A percentile compares a stretch with the other conserved stretches of the same genome.
Conservation (phyloP, 108 stramenopile species). For the Nitzschia palea region DNA sequence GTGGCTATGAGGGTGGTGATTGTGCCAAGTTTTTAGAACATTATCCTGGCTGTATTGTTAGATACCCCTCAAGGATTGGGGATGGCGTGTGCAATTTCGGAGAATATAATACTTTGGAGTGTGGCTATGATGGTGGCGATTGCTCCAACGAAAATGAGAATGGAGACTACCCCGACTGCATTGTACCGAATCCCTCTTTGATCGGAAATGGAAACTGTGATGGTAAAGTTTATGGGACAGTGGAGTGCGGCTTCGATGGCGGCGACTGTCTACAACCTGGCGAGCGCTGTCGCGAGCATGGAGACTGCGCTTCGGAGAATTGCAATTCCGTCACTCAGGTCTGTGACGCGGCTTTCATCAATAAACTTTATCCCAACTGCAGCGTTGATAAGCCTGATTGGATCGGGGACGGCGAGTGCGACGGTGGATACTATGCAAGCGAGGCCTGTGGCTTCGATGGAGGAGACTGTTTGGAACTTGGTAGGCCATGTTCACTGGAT, state of each 20-base stretch:
- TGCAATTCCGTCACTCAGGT: neutral
- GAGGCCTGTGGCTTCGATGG: too few species aligned
- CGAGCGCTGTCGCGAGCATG: neutral
- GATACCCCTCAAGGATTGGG: neutral
- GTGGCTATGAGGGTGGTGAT: neutral
- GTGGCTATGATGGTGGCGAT: neutral
- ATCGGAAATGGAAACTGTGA: neutral
- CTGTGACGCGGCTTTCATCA: too few species aligned
- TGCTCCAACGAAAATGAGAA: too few species aligned
- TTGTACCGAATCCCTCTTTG: neutral
- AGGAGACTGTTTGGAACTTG: too few species aligned
- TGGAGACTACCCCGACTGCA: neutral
- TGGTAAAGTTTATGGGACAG: neutral
- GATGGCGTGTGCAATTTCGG: neutral
- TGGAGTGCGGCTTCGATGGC: too few species aligned
- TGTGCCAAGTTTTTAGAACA: neutral
- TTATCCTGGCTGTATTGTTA: neutral
- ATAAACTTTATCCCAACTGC: too few species aligned
- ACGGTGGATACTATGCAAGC: too few species aligned
- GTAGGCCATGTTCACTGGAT: too few species aligned
- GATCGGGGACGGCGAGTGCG: too few species aligned
- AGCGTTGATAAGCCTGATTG: too few species aligned
- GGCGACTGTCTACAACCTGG: neutral
- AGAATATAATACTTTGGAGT: neutral
- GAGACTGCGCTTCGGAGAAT: neutral